Conservation (phyloP, 345 rosid species). For the Eucalyptus shirleyi region DNA sequence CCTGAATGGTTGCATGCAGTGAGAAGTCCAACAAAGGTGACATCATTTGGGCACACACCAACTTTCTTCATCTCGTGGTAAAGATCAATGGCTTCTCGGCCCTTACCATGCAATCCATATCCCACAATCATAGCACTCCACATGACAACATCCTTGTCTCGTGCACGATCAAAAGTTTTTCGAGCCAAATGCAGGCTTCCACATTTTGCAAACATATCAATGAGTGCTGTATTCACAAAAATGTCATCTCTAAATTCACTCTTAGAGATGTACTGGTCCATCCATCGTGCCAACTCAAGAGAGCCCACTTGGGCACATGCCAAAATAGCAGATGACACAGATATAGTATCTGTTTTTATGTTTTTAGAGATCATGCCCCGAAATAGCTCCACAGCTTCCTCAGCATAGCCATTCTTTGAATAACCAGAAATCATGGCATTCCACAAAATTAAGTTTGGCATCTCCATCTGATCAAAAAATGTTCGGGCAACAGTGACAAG, state of each 20-base stretch:
- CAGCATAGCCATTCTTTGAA: conserved; percentile 5
- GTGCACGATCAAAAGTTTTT: background rate
- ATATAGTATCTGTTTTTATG: background rate
- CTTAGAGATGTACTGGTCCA: background rate
- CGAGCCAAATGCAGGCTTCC: conserved; percentile 1
- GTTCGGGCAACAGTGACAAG: background rate
- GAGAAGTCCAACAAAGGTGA: conserved; percentile 6
- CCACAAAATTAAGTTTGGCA: conserved; percentile 1
- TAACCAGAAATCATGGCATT: conserved; percentile 10
- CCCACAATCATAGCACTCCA: conserved; percentile 11
- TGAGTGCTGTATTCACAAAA: background rate
- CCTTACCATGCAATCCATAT: conserved; percentile 4
- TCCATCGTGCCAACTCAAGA: conserved; percentile 6
- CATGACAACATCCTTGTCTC: conserved; percentile 1
- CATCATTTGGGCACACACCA: conserved; percentile 5
- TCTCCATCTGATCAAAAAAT: conserved; percentile 3
- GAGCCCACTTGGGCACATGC: conserved; percentile 5
- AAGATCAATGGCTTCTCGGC: conserved; percentile 1
- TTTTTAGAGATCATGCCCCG: background rate
- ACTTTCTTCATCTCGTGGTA: background rate
- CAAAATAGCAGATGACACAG: conserved; percentile 3
- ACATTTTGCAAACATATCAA: conserved; percentile 7
- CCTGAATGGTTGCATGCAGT: conserved; percentile 6
- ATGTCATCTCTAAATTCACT: background rate
- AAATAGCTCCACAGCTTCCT: conserved; percentile 9